Conservation (phyloP, 345 rosid genomes). For the Bruguiera parviflora region DNA sequence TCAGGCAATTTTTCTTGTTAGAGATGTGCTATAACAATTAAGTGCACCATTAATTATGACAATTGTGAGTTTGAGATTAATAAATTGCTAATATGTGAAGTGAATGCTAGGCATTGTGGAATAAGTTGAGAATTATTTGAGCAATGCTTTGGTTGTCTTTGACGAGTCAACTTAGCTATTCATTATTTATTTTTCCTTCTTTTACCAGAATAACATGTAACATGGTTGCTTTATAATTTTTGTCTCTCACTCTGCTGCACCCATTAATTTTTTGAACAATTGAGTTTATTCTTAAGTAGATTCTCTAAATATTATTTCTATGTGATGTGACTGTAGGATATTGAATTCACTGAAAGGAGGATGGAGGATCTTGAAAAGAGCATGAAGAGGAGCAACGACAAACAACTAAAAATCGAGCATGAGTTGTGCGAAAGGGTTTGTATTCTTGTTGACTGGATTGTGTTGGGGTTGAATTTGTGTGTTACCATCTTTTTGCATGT, state of each 20-base stretch:
- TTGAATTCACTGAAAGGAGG: constrained; percentile 77
- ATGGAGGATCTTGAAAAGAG: constrained; percentile 90
- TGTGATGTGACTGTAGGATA: constrained; percentile 48
- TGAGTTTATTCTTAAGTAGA: not conserved
- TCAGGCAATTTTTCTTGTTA: too few relatives aligned
- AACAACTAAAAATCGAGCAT: constrained; percentile 75
- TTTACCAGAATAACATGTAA: not conserved
- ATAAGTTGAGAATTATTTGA: constrained; percentile 1
- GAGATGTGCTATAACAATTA: too few relatives aligned
- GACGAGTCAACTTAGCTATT: not conserved
- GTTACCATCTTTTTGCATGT: not conserved
- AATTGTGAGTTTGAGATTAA: not conserved
- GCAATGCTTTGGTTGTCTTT: not conserved
- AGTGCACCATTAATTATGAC: too few relatives aligned
- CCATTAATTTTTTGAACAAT: too few relatives aligned
- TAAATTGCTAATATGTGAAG: not conserved
- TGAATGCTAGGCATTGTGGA: not conserved
- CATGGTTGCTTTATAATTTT: too few relatives aligned
- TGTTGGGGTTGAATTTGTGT: not conserved
- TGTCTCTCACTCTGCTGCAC: too few relatives aligned
- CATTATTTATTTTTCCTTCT: not conserved
- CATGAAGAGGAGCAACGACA: constrained; percentile 99
- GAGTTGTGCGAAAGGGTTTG: constrained; percentile 60
- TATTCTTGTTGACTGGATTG: not conserved
- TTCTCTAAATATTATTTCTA: constrained; percentile 2